Percentiles rank a stretch among this genome's conserved stretches.
Conservation (phyloP, 2,329 filamentous ascomycete genomes). For the Coniochaeta sp. region DNA sequence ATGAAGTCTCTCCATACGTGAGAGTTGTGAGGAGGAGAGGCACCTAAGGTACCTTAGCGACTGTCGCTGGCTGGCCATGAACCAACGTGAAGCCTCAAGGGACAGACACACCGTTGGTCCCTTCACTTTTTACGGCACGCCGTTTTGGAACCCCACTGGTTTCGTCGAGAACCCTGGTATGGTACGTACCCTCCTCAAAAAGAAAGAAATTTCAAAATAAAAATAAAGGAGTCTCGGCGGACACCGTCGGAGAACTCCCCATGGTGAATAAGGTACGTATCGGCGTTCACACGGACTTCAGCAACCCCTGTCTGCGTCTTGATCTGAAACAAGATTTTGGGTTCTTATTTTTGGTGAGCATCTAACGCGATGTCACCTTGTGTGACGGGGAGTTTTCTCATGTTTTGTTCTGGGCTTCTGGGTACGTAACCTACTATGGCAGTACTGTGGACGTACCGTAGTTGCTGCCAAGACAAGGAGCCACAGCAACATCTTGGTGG, state of each 20-base stretch:
- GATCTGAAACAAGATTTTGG: constrained; percentile 4
- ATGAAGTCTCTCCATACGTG: not conserved
- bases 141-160: not conserved
- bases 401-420: not conserved
- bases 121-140: not conserved
- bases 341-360: not conserved
- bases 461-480: not conserved
- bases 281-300: not conserved
- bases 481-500: not conserved
- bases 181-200: no score
- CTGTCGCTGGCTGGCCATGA: not conserved
- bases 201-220: no score
- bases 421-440: no score
- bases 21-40: not conserved
- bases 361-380: constrained; percentile 1
- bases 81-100: not conserved
- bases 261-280: no score
- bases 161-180: not conserved
- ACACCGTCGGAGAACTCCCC: not conserved
- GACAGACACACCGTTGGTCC: not conserved
- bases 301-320: not conserved
- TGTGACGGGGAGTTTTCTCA: not conserved
- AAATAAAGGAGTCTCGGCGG: no score
- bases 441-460: no score
- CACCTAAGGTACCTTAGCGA: not conserved